phyloP scores from a whole-genome alignment of 2,329 filamentous ascomycete genomes.

The Aspergillus pseudonomiae region DNA sequence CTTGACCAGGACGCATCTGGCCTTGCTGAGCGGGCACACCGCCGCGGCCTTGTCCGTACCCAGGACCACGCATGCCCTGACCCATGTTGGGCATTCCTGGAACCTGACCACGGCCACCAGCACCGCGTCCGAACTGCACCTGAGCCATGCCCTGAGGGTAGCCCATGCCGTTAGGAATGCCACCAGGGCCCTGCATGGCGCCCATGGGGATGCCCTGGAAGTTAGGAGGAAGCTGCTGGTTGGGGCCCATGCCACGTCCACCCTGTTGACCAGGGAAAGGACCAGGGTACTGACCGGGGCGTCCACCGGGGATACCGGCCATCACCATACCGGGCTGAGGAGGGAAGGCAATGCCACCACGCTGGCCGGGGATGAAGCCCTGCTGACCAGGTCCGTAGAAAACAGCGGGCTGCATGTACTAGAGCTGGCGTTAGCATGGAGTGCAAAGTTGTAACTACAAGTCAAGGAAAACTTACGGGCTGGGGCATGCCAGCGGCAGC shows the following conservation, averaged over 20 bases:
- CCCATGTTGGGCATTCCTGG: conserved; percentile 69
- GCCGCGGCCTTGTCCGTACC: conserved; percentile 49
- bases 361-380: conserved; percentile 60
- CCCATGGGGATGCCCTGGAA: conserved; percentile 73
- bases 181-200: conserved; percentile 64
- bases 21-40: conserved; percentile 42
- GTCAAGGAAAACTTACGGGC: conserved; percentile 39
- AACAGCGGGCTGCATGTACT: conserved; percentile 86
- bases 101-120: conserved; percentile 69
- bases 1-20: conserved; percentile 46
- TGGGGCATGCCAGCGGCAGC: conserved; percentile 85
- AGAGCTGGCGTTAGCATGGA: conserved; percentile 18
- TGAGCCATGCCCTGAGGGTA: conserved; percentile 79
- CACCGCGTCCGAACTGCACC: conserved; percentile 72
- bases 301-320: conserved; percentile 71
- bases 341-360: conserved; percentile 65
- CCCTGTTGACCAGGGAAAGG: conserved; percentile 82
- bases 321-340: conserved; percentile 57
- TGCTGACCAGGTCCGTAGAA: conserved; percentile 80
- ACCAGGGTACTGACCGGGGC: conserved; percentile 81
- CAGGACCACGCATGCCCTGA: conserved; percentile 51
- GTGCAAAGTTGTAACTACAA: not conserved
- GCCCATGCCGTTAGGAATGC: conserved; percentile 76
- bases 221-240: conserved; percentile 84
- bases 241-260: conserved; percentile 79